Evolutionary conservation across 2,329 filamentous ascomycete species (phyloP).

Genomic region (Colletotrichum sp.): DNA sequence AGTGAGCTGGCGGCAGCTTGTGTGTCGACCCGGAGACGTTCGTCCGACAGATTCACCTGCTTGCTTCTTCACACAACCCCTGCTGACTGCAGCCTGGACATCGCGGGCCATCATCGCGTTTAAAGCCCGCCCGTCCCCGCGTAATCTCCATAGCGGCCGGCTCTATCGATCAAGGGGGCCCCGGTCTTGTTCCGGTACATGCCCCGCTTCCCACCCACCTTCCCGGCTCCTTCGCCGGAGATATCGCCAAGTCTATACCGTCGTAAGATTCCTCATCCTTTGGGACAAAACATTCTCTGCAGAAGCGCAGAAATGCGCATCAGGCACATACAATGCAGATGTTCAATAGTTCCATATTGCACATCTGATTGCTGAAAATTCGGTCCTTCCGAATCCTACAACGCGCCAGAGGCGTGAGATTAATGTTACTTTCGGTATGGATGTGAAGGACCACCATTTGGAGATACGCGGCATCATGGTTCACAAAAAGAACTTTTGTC

Average conservation of each 20-base stretch:
- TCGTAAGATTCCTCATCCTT: not conserved
- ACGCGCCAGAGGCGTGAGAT: not conserved
- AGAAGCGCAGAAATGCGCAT: not conserved
- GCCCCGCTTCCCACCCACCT: conserved; percentile 12
- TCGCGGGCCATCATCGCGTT: not conserved
- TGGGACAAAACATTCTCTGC: not conserved
- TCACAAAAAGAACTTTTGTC: not conserved
- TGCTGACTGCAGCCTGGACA: not conserved
- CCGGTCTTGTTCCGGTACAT: conserved; percentile 21
- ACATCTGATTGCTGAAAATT: not conserved
- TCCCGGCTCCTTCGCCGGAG: not conserved
- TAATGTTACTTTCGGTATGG: not conserved
- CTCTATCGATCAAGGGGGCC: not conserved
- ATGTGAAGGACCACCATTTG: not conserved
- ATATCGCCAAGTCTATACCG: not conserved
- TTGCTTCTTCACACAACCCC: not conserved
- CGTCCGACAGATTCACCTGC: not conserved
- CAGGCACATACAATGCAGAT: not conserved
- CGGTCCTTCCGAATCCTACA: not conserved
- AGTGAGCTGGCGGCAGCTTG: not conserved
- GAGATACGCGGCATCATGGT: not conserved
- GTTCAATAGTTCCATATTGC: not conserved
- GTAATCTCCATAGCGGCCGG: not conserved
- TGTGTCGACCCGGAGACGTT: not conserved
- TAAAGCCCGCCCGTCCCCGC: not conserved